Evolutionary conservation across 768 basidiomycete genomes (phyloP).

Genomic region (Hirschioporus abietinus): DNA sequence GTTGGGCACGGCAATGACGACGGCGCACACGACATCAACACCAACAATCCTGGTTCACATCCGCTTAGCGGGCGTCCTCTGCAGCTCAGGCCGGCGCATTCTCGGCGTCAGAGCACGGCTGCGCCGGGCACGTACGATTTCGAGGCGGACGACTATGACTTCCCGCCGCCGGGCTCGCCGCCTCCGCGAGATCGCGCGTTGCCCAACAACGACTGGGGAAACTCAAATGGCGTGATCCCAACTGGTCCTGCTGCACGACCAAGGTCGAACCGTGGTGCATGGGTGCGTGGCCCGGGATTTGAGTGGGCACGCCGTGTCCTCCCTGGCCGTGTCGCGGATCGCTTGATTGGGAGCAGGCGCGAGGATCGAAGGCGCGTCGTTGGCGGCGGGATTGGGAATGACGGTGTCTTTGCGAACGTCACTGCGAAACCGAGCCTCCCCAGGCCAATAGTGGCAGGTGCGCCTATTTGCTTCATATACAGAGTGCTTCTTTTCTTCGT

Average conservation of each 20-base stretch:
- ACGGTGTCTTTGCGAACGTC: slow-evolving; percentile 96
- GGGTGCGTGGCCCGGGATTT: slow-evolving; percentile 25
- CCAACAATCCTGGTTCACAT: slow-evolving; percentile 22
- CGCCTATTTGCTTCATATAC: neutral
- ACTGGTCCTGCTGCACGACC: slow-evolving; percentile 24
- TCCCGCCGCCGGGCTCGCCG: slow-evolving; percentile 80
- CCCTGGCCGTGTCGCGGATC: neutral
- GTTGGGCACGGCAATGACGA: neutral
- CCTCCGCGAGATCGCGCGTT: slow-evolving; percentile 62
- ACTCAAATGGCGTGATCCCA: slow-evolving; percentile 69
- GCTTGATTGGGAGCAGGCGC: slow-evolving; percentile 35
- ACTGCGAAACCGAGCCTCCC: slow-evolving; percentile 76
- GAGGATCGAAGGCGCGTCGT: slow-evolving; percentile 31
- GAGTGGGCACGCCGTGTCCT: slow-evolving; percentile 55
- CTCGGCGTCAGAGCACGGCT: slow-evolving; percentile 3
- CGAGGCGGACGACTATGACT: slow-evolving; percentile 73
- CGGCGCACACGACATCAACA: neutral
- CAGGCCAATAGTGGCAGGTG: slow-evolving; percentile 18
- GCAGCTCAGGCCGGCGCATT: neutral
- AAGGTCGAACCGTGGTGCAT: slow-evolving; percentile 22
- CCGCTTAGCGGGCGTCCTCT: slow-evolving; percentile 20
- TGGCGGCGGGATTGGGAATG: slow-evolving; percentile 69
- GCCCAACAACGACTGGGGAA: slow-evolving; percentile 70
- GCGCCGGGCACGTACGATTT: slow-evolving; percentile 60
- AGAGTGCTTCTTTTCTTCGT: too few species aligned